These are phyloP conservation scores for Quercus suber DNA, from an alignment of 306 rosid species.

Conservation along the genomic window DNA sequence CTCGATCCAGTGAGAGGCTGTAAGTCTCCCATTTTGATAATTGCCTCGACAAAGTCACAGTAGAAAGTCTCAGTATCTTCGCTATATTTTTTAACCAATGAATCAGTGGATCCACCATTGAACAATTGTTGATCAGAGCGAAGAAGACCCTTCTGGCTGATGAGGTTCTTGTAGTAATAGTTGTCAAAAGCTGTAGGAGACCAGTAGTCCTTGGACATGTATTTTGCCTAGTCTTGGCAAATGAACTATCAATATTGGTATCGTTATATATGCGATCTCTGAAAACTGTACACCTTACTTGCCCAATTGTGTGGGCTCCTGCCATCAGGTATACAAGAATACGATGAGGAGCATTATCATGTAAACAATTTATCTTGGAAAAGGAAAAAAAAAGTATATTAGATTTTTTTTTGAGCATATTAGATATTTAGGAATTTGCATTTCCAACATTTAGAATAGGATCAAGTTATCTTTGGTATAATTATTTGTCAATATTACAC, in stretches of 20 bases:
- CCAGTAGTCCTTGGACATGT: constrained; percentile 42
- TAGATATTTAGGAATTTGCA: background rate
- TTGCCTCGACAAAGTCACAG: constrained; percentile 51
- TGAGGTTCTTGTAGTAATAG: constrained; percentile 53
- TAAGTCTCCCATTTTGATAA: constrained; percentile 76
- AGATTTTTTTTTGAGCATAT: too few relatives aligned
- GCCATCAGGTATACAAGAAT: background rate
- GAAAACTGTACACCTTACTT: constrained; percentile 56
- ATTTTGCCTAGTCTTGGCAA: constrained; percentile 43
- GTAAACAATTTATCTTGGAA: too few relatives aligned
- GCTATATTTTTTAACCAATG: constrained; percentile 51
- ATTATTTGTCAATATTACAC: too few relatives aligned
- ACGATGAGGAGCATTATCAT: background rate
- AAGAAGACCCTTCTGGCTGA: constrained; percentile 58
- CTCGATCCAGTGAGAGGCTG: constrained; percentile 60
- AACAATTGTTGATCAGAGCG: constrained; percentile 63
- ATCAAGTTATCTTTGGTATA: too few relatives aligned
- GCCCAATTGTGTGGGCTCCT: constrained; percentile 83
- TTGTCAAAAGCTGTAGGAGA: constrained; percentile 50
- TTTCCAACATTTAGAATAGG: background rate
- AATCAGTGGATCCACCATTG: constrained; percentile 68
- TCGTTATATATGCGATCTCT: constrained; percentile 51
- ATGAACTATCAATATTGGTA: constrained; percentile 44
- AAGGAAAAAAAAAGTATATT: too few relatives aligned
- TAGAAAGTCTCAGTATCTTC: constrained; percentile 28